Evolutionary conservation across 176 grass and related monocot species (phyloP).

Genomic region (Saccharum spontaneum): DNA sequence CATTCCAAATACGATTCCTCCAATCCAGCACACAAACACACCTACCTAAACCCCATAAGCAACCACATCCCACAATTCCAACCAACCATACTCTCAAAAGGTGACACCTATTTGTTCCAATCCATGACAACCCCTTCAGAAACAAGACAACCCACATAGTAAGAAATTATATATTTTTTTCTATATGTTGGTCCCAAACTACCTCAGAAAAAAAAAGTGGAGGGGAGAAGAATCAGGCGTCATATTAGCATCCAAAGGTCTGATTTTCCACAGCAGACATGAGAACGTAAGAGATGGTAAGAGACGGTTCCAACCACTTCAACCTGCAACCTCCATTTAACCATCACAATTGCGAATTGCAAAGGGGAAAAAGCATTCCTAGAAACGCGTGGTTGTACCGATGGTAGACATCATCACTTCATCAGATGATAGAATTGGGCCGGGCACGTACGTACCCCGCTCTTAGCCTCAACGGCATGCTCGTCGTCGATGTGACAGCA

Average conservation of each 20-base stretch:
- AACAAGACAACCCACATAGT: neutral
- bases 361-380: neutral
- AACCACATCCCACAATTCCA: neutral
- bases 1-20: neutral
- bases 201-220: neutral
- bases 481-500: constrained; percentile 91
- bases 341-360: neutral
- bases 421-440: neutral
- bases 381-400: neutral
- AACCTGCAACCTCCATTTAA: neutral
- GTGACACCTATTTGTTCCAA: neutral
- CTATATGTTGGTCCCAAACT: neutral
- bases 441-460: constrained; percentile 44
- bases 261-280: neutral
- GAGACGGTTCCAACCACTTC: neutral
- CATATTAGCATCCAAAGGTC: neutral
- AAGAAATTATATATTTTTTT: neutral
- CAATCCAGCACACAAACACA: constrained; percentile 14
- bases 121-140: neutral
- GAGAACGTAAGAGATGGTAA: no score
- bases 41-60: neutral
- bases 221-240: neutral
- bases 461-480: constrained; percentile 74
- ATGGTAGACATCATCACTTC: neutral
- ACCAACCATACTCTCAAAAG: neutral